These are phyloP conservation scores for Lasiosphaeria ovina DNA, from an alignment of 495 filamentous ascomycete genomes.

Conservation along the genomic window DNA sequence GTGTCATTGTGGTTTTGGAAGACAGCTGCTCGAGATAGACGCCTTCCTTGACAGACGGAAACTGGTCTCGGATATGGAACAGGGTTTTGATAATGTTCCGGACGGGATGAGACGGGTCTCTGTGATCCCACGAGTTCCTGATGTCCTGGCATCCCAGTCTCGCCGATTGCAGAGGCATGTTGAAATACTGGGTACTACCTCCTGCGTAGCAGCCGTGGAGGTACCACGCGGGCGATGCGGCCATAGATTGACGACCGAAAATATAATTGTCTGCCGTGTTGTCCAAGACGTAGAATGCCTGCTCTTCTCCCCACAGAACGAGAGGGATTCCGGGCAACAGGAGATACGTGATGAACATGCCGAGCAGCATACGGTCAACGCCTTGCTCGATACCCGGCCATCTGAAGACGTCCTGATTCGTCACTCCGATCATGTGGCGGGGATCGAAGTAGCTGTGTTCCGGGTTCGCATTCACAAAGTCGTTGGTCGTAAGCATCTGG, in stretches of 20 bases:
- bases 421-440: constrained; percentile 66
- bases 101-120: constrained; percentile 39
- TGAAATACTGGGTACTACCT: constrained; percentile 47
- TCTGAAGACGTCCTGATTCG: constrained; percentile 70
- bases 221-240: constrained; percentile 62
- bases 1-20: constrained; percentile 55
- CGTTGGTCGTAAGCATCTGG: constrained; percentile 59
- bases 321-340: constrained; percentile 66
- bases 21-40: constrained; percentile 58
- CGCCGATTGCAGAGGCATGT: constrained; percentile 40
- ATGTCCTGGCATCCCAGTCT: constrained; percentile 66
- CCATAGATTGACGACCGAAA: constrained; percentile 67
- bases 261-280: constrained; percentile 67
- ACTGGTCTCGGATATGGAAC: constrained; percentile 61
- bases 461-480: constrained; percentile 64
- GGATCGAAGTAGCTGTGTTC: constrained; percentile 61
- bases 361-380: constrained; percentile 59
- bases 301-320: constrained; percentile 68
- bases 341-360: constrained; percentile 61
- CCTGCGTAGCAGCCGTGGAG: constrained; percentile 70
- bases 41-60: constrained; percentile 63
- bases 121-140: constrained; percentile 63
- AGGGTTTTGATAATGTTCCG: constrained; percentile 63
- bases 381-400: constrained; percentile 68
- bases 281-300: constrained; percentile 66